phyloP scores from a whole-genome alignment of 1,284 basidiomycete species.

The Amylostereum areolatum region DNA sequence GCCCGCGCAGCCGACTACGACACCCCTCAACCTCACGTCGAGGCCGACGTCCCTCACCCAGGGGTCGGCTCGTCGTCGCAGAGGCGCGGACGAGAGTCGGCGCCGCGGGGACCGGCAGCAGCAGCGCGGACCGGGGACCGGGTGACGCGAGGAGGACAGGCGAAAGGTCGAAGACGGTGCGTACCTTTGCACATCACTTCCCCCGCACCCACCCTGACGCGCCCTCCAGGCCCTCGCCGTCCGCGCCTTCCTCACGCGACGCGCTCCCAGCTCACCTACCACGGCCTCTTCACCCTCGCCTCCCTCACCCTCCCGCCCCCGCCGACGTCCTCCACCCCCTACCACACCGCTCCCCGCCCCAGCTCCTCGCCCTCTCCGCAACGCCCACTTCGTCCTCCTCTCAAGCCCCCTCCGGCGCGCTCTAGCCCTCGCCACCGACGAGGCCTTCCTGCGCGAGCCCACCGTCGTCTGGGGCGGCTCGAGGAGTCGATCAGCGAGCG shows the following conservation, averaged over 20 bases:
- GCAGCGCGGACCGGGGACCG: constrained; percentile 3
- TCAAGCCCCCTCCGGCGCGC: constrained; percentile 47
- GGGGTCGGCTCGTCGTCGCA: constrained; percentile 48
- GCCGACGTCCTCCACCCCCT: background rate
- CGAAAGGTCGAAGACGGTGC: constrained; percentile 62
- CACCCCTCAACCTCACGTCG: constrained; percentile 62
- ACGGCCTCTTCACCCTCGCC: constrained; percentile 69
- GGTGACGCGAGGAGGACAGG: constrained; percentile 42
- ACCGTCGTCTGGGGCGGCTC: constrained; percentile 81
- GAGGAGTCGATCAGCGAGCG: constrained; percentile 80
- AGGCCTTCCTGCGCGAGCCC: constrained; percentile 70
- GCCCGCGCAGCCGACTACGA: constrained; percentile 59
- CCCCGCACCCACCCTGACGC: background rate
- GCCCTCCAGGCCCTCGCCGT: constrained; percentile 53
- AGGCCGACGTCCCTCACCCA: constrained; percentile 68
- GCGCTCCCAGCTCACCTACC: constrained; percentile 81
- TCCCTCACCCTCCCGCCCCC: constrained; percentile 47
- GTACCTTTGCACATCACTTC: constrained; percentile 16
- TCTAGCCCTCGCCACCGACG: constrained; percentile 84
- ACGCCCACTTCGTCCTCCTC: constrained; percentile 83
- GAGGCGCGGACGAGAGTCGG: constrained; percentile 20
- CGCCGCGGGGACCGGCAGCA: constrained; percentile 2
- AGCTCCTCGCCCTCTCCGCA: constrained; percentile 75
- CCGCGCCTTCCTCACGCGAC: constrained; percentile 68
- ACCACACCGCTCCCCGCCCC: background rate